These are phyloP conservation scores for Pleurotus cornucopiae DNA, from an alignment of 768 basidiomycete species.

Conservation along the genomic window DNA sequence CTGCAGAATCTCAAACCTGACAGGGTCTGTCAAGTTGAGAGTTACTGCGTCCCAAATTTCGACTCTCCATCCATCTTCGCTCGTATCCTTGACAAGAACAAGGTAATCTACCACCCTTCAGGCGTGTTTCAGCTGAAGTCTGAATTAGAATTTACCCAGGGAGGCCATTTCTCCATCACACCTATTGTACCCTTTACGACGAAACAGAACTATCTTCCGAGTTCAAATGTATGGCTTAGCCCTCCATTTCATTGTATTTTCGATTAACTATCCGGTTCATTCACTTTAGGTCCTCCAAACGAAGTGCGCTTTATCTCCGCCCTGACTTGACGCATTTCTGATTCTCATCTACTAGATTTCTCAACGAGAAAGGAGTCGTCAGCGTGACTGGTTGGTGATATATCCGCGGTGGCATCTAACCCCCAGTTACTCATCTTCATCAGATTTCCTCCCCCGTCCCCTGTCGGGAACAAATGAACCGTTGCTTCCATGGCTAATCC, in stretches of 20 bases:
- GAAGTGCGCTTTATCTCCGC: constrained; percentile 36
- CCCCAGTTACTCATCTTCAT: no score
- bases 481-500: constrained; percentile 79
- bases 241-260: not conserved
- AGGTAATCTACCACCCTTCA: constrained; percentile 22
- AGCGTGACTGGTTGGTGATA: constrained; percentile 61
- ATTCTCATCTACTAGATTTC: constrained; percentile 35
- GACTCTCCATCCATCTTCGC: constrained; percentile 93
- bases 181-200: constrained; percentile 65
- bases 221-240: constrained; percentile 57
- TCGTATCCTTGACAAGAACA: constrained; percentile 82
- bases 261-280: constrained; percentile 2
- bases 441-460: constrained; percentile 79
- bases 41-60: constrained; percentile 90
- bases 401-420: no score
- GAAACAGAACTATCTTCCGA: constrained; percentile 82
- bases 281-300: constrained; percentile 69
- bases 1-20: not conserved
- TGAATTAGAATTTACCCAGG: constrained; percentile 29
- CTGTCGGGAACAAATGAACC: constrained; percentile 44
- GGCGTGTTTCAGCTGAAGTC: not conserved
- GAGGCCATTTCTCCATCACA: constrained; percentile 90
- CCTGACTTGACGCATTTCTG: no score
- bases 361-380: constrained; percentile 85
- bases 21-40: constrained; percentile 61